Conservation (phyloP, 2,329 filamentous ascomycete species). For the Pseudogymnoascus sp. region DNA sequence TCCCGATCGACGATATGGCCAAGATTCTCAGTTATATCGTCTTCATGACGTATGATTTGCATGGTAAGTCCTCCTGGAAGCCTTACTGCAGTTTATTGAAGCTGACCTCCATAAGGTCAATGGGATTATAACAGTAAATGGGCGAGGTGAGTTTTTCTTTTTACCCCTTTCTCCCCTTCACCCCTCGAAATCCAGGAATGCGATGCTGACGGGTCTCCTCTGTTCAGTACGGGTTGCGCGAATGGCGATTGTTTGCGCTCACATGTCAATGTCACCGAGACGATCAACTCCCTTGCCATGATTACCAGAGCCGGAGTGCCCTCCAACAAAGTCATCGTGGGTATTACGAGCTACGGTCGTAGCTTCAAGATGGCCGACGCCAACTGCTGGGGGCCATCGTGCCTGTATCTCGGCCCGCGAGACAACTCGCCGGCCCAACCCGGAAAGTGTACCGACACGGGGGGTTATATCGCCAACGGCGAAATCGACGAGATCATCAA, state of each 20-base stretch:
- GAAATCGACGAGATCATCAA: constrained; percentile 30
- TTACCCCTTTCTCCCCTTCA: too few relatives aligned
- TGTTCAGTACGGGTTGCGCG: constrained; percentile 23
- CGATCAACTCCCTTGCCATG: constrained; percentile 28
- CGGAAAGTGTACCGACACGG: constrained; percentile 27
- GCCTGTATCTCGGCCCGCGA: constrained; percentile 22
- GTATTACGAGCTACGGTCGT: constrained; percentile 29
- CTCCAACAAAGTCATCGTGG: constrained; percentile 26
- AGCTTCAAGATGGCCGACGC: constrained; percentile 28
- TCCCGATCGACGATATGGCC: constrained; percentile 15
- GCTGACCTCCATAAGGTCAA: constrained; percentile 16
- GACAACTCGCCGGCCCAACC: constrained; percentile 21
- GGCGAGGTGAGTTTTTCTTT: neutral
- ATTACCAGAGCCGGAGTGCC: constrained; percentile 30
- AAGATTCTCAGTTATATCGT: constrained; percentile 20
- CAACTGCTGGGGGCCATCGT: constrained; percentile 21
- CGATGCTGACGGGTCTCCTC: neutral
- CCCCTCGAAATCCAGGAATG: too few relatives aligned
- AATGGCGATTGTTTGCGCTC: constrained; percentile 26
- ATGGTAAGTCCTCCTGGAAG: constrained; percentile 28
- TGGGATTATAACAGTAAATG: constrained; percentile 28
- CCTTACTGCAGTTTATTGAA: neutral
- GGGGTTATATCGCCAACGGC: constrained; percentile 29
- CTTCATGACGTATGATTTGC: constrained; percentile 25
- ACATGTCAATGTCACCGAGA: constrained; percentile 33